Base-by-base conservation (phyloP, 176 grass and related monocot genomes). In the Neostapfia colusana region DNA sequence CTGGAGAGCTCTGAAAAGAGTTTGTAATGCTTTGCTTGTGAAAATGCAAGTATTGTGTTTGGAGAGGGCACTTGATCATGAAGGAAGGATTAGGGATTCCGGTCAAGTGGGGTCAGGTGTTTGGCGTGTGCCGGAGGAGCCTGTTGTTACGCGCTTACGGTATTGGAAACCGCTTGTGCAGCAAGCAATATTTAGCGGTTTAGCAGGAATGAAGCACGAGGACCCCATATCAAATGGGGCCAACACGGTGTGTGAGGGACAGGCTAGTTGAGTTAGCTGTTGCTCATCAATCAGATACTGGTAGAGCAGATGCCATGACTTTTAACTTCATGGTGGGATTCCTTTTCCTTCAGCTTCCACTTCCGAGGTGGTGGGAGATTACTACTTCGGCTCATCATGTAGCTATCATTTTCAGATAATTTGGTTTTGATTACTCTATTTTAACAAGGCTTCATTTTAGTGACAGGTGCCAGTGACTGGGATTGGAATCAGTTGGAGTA, bases 201-300 rank as follows among this genome's bases (percentile, higher is more conserved):
- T 51, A 7, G 31, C 38, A 2, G 24, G 44, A 14, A 31, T 43
- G 56, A 41, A 53, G 14, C 65, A 70, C 10, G 8, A 44, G 55
- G 65, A 39, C 55, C 64, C 71, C 71, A 81, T 76, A 44, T 26
- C 20, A 56, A 28, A 39, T 78, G 44, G 20, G 45, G 35, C 46
- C 34, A 75, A 46, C 40, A 10, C 65, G 45, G 36, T 40, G 45
- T 66, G 36, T 54, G 45, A 40, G 31, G 36, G 21, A 34, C 25
- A 75, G 55, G 24, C 26, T 35, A 43, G 17, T 76, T 76, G 23
- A 28, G 40, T 7, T 45, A 74, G 54, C 72, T 75, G 23, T 61
- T 43, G 37, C 18, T 39, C 72, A 13, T 42, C 73, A 34, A n/a
- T 63, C 56, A 63, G 56, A 43, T 34, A 13, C 9, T 15, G 26